Evolutionary conservation across 2,329 filamentous ascomycete species (phyloP), one percentile per base, ranked within the genome.

Genomic region (Trichoderma asperellum): DNA sequence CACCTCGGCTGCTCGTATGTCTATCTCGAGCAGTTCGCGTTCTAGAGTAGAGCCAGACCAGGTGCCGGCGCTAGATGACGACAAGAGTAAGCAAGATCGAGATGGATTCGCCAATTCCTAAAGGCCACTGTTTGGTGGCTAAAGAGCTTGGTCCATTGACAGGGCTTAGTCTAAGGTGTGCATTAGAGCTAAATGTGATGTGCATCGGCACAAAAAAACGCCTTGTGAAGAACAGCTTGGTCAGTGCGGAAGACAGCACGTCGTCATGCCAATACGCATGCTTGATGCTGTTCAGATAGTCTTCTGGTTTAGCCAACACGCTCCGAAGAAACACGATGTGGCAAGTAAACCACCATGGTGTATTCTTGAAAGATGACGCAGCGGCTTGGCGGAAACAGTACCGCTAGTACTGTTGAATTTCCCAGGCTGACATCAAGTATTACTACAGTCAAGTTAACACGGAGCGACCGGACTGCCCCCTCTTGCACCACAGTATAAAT

Each of bases 11-110:
- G 40, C 40, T 18, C 6, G 12, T 43, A 29, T 59, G 27, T 58
- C 63, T 49, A 6, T 35, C 55, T 55, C 40, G 55, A 67, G 55
- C 21, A 67, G 63, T 59, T 67, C 55, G 53, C 55, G 29, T 29
- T n/a, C 40, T 37, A 24, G 62, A 27, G 35, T 24, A 24, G 24
- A 24, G 24, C 8, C 47, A 53, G 32, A 52, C 52, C 49, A 67
- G 63, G 55, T 67, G 63, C 63, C 63, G 63, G 63, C 63, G 63
- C 63, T 67, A 67, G 55, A 67, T 59, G 63, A 59, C 55, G 40
- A 67, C 62, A 58, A 14, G 53, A 58, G 55, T 67, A 59, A 52
- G 63, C 63, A 59, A 67, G 63, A 67, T 67, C 63, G 29, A 67
- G 55, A 67, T 49, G 63, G 63, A 59, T 52, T 67, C 62, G 40